These are phyloP conservation scores for Triticum urartu DNA, from an alignment of 176 grass and related monocot species.

Conservation along the genomic window DNA sequence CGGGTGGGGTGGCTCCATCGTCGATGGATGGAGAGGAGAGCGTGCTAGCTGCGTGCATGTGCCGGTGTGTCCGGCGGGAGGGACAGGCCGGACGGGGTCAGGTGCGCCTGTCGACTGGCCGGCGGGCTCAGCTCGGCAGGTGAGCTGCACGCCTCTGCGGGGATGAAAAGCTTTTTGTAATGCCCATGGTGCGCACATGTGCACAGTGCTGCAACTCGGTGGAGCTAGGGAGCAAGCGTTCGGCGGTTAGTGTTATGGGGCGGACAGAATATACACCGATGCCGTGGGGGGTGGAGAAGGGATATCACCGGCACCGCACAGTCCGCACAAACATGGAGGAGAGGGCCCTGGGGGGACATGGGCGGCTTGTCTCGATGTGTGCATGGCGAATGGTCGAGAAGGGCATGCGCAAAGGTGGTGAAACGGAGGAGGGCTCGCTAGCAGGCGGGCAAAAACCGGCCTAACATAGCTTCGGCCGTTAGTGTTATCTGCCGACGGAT, in stretches of 20 bases:
- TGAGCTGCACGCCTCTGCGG: neutral
- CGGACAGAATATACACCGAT: neutral
- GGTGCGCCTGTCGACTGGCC: neutral
- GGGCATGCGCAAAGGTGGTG: too few relatives aligned
- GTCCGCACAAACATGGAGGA: too few relatives aligned
- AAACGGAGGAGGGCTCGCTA: too few relatives aligned
- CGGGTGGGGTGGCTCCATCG: neutral
- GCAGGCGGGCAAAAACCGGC: too few relatives aligned
- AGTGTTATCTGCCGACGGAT: too few relatives aligned
- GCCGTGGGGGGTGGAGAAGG: too few relatives aligned
- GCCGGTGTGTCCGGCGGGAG: neutral
- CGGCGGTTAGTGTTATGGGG: neutral
- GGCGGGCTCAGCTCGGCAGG: neutral
- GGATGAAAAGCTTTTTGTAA: neutral
- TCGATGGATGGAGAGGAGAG: neutral
- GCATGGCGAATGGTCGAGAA: too few relatives aligned
- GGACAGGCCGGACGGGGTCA: neutral
- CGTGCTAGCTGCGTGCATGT: neutral
- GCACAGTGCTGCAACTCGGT: neutral
- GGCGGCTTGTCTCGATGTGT: too few relatives aligned
- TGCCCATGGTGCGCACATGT: neutral
- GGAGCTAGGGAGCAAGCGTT: neutral
- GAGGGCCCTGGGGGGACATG: rapidly evolving
- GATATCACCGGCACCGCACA: too few relatives aligned
- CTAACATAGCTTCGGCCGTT: too few relatives aligned